Base-by-base conservation (phyloP, 2,329 filamentous ascomycete genomes). In the Diaporthe amygdali region DNA sequence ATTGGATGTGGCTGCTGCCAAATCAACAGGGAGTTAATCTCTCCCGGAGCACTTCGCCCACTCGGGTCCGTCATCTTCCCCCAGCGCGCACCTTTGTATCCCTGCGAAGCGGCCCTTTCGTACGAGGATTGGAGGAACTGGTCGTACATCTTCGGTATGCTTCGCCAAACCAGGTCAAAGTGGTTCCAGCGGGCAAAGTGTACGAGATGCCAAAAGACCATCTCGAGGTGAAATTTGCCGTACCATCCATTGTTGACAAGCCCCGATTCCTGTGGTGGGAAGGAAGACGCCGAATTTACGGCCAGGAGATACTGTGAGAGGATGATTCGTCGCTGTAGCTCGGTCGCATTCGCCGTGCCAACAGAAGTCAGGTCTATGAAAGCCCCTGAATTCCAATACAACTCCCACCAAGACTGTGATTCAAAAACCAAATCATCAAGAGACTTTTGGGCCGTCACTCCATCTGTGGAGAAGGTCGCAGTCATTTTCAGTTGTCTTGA, bases 1-100 rank as follows among this genome's bases (percentile, higher is more conserved):
- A 90, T 87, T 0, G 86, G 83, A 76, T 91, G 89, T 9, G 88
- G 88, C 74, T 90, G 89, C 74, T 91, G 89, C 89, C 89, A 91
- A 70, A 90, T 87, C 3, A 91, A 80, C 1, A 91, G 79, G 12
- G 84, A 86, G 76, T 91, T 91, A 76, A 91, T 90, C 73, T 89
- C 86, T 2, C 89, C 89, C 0, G 89, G 88, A 1, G 88, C 86
- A 56, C 84, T 87, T 14, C 86, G 81, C 32, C 88, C 87, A 0
- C 83, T 85, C 0, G 87, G 86, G 75, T 90, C 88, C 12, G 84
- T 88, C 88, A 90, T 90, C 75, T 90, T 88, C 64, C 75, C 86
- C 86, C 76, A 83, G 63, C 84, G 79, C 8, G 84, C 84, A 39
- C 84, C 84, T 6, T 76, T 72, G 76, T 85, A 86, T 5, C 84